A percentile compares a stretch with the other conserved stretches of the same genome.
These are phyloP conservation scores for Leishmania arabica DNA, from an alignment of 208 protist species.

Conservation along the genomic window DNA sequence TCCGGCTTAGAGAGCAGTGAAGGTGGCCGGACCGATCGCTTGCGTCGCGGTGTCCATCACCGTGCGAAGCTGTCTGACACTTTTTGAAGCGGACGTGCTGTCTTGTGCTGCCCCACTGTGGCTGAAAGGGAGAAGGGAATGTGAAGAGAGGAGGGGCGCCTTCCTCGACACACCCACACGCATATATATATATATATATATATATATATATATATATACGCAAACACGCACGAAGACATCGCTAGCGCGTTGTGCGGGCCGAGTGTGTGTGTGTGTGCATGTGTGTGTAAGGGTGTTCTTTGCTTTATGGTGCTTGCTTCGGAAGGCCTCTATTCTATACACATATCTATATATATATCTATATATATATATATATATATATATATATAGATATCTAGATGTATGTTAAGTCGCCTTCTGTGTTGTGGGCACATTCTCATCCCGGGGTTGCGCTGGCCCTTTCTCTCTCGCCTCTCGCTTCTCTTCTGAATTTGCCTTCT, in stretches of 20 bases:
- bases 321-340: no score
- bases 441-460: neutral
- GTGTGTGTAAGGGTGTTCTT: neutral
- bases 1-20: neutral
- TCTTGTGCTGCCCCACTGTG: neutral
- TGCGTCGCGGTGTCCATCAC: neutral
- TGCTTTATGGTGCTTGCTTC: neutral
- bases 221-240: neutral
- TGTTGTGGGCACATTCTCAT: constrained; percentile 1
- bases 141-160: no score
- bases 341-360: no score
- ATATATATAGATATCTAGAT: no score
- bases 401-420: neutral
- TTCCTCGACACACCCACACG: neutral
- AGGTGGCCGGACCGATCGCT: neutral
- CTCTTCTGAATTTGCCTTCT: neutral
- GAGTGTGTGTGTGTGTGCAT: no score
- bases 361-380: no score
- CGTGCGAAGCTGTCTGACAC: constrained; percentile 8
- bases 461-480: constrained; percentile 3
- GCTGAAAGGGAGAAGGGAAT: neutral
- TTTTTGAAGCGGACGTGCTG: neutral
- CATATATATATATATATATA: neutral
- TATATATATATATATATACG: no score
- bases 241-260: no score